Evolutionary conservation across 208 protist species (phyloP).

Genomic region (Acanthamoeba royreba): DNA sequence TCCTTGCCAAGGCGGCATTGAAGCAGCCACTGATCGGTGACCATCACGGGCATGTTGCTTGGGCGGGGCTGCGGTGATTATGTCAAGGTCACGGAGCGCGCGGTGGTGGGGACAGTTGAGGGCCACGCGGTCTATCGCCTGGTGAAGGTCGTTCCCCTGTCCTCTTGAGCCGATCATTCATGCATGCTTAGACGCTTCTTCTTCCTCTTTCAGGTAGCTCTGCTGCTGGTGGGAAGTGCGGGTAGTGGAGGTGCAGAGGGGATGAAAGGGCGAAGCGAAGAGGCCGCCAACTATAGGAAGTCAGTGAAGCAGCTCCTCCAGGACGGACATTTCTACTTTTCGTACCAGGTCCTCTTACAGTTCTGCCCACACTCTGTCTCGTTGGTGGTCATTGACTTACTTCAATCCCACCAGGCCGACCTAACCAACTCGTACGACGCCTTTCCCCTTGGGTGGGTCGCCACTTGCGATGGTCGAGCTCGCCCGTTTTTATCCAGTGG

Average conservation of each 20-base stretch:
- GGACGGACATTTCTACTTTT: not conserved
- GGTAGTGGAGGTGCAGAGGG: not conserved
- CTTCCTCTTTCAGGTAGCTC: not conserved
- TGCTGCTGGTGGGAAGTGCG: not conserved
- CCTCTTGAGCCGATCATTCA: not conserved
- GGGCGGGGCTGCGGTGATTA: too few relatives aligned
- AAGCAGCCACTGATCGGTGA: too few relatives aligned
- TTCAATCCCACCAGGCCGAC: too few relatives aligned
- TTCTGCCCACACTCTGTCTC: too few relatives aligned
- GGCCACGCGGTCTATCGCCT: not conserved
- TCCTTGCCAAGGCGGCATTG: too few relatives aligned
- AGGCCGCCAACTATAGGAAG: not conserved
- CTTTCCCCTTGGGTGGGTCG: not conserved
- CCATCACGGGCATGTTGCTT: too few relatives aligned
- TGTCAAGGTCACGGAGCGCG: not conserved
- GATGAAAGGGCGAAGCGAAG: not conserved
- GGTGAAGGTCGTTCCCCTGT: not conserved
- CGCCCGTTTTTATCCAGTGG: too few relatives aligned
- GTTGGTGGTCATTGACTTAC: too few relatives aligned
- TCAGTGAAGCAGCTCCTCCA: slow-evolving; percentile 1
- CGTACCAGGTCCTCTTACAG: too few relatives aligned
- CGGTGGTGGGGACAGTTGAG: not conserved
- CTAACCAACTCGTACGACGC: not conserved
- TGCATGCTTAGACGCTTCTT: not conserved
- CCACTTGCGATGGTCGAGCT: too few relatives aligned